These are phyloP conservation scores for Adansonia gregorii DNA, from an alignment of 441 rosid species.

Conservation along the genomic window DNA sequence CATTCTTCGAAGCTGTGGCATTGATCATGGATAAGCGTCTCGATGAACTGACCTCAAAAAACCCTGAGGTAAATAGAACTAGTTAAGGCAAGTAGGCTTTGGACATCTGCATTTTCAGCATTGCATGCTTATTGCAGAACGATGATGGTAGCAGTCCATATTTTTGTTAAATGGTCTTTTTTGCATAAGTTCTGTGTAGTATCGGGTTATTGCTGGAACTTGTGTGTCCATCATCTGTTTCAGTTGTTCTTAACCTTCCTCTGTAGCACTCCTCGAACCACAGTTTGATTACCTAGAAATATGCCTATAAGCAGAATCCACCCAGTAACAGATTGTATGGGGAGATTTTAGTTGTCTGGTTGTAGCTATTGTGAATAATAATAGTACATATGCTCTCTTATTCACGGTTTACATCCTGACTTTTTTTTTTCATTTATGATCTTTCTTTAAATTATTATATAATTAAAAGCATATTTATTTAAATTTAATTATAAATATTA, in stretches of 20 bases:
- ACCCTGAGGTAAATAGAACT: neutral
- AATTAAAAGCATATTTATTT: too few species aligned
- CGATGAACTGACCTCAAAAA: conserved; percentile 33
- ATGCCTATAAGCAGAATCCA: neutral
- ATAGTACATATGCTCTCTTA: neutral
- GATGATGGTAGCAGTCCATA: conserved; percentile 19
- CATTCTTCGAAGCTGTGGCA: conserved; percentile 50
- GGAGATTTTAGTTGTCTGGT: neutral
- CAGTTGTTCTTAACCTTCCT: neutral
- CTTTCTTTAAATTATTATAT: neutral
- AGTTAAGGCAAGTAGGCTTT: conserved; percentile 20
- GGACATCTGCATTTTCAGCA: neutral
- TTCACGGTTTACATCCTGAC: neutral
- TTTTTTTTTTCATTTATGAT: neutral
- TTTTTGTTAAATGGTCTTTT: conserved; percentile 18
- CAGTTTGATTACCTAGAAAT: neutral
- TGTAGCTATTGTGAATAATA: neutral
- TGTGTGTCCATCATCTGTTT: conserved; percentile 17
- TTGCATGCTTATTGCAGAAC: neutral
- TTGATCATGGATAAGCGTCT: conserved; percentile 57
- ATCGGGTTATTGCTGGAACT: conserved; percentile 22
- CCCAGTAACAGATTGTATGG: neutral
- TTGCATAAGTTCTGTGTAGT: conserved; percentile 24
- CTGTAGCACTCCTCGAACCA: neutral
- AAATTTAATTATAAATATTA: too few species aligned